Conservation (phyloP, 768 basidiomycete species). For the Arthromyces matolae region DNA sequence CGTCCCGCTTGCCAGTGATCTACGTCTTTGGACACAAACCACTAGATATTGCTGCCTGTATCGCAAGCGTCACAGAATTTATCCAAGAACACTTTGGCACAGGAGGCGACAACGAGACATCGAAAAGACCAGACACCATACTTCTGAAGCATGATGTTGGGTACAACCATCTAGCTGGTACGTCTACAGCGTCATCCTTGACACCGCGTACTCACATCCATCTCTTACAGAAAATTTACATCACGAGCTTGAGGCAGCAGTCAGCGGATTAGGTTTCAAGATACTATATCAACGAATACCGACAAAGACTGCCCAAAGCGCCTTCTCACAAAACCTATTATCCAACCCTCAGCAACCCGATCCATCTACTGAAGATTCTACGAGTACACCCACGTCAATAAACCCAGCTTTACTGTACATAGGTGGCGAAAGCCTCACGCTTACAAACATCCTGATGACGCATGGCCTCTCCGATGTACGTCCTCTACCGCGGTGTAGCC, state of each 20-base stretch:
- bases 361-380: conserved; percentile 5
- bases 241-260: conserved; percentile 21
- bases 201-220: neutral
- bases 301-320: conserved; percentile 20
- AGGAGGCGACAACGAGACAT: neutral
- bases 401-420: conserved; percentile 45
- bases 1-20: conserved; percentile 82
- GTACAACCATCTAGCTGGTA: conserved; percentile 68
- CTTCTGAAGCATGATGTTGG: conserved; percentile 74
- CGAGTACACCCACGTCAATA: conserved; percentile 12
- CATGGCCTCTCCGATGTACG: conserved; percentile 60
- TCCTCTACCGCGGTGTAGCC: too few relatives aligned
- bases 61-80: conserved; percentile 34
- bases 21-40: conserved; percentile 84
- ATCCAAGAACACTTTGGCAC: conserved; percentile 18
- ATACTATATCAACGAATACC: conserved; percentile 37
- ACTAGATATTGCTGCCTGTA: conserved; percentile 55
- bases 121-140: conserved; percentile 29
- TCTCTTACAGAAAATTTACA: conserved; percentile 31
- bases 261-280: conserved; percentile 22
- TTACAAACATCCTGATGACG: conserved; percentile 86
- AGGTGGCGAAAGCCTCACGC: conserved; percentile 73
- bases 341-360: too few relatives aligned
- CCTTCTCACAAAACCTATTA: too few relatives aligned
- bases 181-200: neutral